phyloP scores from a whole-genome alignment of 2,329 filamentous ascomycete genomes.

The Cytospora piceicola region DNA sequence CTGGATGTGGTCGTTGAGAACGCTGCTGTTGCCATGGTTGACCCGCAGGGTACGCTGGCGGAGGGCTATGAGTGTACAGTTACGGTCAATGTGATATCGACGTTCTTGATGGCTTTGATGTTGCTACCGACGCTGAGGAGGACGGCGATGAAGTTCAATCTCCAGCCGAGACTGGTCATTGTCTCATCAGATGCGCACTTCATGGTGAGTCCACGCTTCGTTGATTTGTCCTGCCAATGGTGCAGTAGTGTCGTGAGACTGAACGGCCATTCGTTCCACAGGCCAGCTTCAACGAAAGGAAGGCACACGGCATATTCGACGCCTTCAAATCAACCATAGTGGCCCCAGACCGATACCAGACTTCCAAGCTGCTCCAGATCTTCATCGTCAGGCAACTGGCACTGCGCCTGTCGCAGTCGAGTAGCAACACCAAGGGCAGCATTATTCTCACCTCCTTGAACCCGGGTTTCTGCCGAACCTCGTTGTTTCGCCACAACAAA shows the following conservation, averaged over 20 bases:
- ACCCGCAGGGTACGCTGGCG: slow-evolving; percentile 28
- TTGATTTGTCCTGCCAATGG: neutral
- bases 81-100: slow-evolving; percentile 53
- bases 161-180: slow-evolving; percentile 43
- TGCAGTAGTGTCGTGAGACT: neutral
- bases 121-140: slow-evolving; percentile 48
- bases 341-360: slow-evolving; percentile 41
- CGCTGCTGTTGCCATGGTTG: slow-evolving; percentile 40
- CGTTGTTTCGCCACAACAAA: slow-evolving; percentile 42
- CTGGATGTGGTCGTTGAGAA: slow-evolving; percentile 50
- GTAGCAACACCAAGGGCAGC: slow-evolving; percentile 37
- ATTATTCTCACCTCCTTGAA: slow-evolving; percentile 46
- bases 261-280: slow-evolving; percentile 21
- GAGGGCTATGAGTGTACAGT: slow-evolving; percentile 49
- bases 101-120: slow-evolving; percentile 48
- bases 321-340: slow-evolving; percentile 39
- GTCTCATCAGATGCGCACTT: slow-evolving; percentile 46
- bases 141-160: slow-evolving; percentile 41
- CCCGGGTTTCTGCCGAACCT: slow-evolving; percentile 47
- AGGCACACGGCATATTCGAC: slow-evolving; percentile 40
- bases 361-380: slow-evolving; percentile 42
- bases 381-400: slow-evolving; percentile 43
- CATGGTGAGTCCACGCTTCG: slow-evolving; percentile 33
- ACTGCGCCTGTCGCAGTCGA: slow-evolving; percentile 32
- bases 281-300: slow-evolving; percentile 42